Evolutionary conservation across 2,329 filamentous ascomycete species (phyloP).

Genomic region (Phyllosticta ampelicida): DNA sequence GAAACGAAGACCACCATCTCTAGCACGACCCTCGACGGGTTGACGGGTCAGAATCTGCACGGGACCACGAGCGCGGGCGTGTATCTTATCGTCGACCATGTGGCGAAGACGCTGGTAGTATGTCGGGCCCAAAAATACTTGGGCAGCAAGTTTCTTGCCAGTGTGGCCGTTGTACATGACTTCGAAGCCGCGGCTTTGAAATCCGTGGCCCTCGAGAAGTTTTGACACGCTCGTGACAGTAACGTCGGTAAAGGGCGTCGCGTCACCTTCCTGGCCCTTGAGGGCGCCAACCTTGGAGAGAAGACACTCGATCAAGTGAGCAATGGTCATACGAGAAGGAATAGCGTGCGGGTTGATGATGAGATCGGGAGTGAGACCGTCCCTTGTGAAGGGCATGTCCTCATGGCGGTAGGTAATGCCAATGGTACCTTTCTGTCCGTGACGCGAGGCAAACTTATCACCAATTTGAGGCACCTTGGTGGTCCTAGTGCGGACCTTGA

Average conservation of each 20-base stretch:
- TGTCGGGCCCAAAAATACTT: conserved; percentile 94
- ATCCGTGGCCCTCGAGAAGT: conserved; percentile 77
- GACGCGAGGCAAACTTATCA: conserved; percentile 97
- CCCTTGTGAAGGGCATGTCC: conserved; percentile 94
- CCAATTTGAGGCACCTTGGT: conserved; percentile 98
- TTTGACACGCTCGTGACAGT: conserved; percentile 89
- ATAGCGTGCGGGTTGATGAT: conserved; percentile 99
- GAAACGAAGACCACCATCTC: conserved; percentile 96
- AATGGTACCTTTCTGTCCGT: conserved; percentile 98
- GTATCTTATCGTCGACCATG: conserved; percentile 99
- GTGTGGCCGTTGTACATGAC: conserved; percentile 99
- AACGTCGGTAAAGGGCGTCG: conserved; percentile 94
- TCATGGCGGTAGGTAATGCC: conserved; percentile 97
- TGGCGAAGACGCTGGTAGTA: conserved; percentile 98
- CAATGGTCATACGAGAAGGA: conserved; percentile 99
- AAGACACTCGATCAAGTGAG: conserved; percentile 98
- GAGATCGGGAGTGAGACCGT: conserved; percentile 86
- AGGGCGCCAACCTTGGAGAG: conserved; percentile 91
- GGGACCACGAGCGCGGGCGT: conserved; percentile 92
- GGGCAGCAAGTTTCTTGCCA: conserved; percentile 80
- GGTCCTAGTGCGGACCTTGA: conserved; percentile 93
- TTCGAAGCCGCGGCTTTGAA: conserved; percentile 94
- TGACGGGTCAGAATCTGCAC: conserved; percentile 96
- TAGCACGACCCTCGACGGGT: conserved; percentile 93
- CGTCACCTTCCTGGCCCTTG: conserved; percentile 90